phyloP scores from a whole-genome alignment of 2,329 filamentous ascomycete species.

The Neofusicoccum cordaticola region DNA sequence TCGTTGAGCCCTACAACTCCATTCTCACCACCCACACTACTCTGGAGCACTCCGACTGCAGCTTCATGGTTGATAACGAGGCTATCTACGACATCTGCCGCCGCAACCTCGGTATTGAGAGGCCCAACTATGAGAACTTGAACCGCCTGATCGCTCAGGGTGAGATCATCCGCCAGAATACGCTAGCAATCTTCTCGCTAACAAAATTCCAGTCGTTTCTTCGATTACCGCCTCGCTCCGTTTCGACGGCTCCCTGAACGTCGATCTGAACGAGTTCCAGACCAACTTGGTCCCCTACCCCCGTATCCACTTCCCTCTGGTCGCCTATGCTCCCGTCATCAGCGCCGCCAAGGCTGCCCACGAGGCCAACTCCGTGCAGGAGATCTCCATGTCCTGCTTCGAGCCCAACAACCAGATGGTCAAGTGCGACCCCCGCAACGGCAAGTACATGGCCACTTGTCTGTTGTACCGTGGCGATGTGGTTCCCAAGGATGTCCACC shows the following conservation, averaged over 20 bases:
- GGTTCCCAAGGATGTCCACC: slow-evolving; percentile 67
- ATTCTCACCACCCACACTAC: slow-evolving; percentile 73
- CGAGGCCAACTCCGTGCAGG: slow-evolving; percentile 93
- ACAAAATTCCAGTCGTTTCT: slow-evolving; percentile 55
- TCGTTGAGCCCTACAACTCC: slow-evolving; percentile 73
- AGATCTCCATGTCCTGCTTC: slow-evolving; percentile 60
- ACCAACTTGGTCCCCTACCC: slow-evolving; percentile 73
- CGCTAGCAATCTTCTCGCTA: background rate
- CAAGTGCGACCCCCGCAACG: slow-evolving; percentile 69
- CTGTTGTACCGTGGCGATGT: slow-evolving; percentile 71
- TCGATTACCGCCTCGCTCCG: slow-evolving; percentile 71
- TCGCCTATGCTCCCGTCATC: slow-evolving; percentile 70
- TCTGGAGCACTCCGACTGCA: slow-evolving; percentile 75
- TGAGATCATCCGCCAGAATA: background rate
- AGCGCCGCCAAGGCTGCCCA: slow-evolving; percentile 74
- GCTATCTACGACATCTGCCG: slow-evolving; percentile 74
- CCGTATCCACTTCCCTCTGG: slow-evolving; percentile 71
- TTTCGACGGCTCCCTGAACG: slow-evolving; percentile 70
- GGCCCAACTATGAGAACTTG: slow-evolving; percentile 67
- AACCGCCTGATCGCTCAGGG: slow-evolving; percentile 68
- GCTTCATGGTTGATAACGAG: slow-evolving; percentile 74
- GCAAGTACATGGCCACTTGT: slow-evolving; percentile 74
- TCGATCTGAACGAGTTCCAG: slow-evolving; percentile 76
- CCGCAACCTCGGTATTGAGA: slow-evolving; percentile 67
- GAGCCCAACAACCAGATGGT: slow-evolving; percentile 80